Evolutionary conservation across 768 basidiomycete genomes (phyloP), one percentile per base, ranked within the genome.

Genomic region (Tremella yokohamensis): DNA sequence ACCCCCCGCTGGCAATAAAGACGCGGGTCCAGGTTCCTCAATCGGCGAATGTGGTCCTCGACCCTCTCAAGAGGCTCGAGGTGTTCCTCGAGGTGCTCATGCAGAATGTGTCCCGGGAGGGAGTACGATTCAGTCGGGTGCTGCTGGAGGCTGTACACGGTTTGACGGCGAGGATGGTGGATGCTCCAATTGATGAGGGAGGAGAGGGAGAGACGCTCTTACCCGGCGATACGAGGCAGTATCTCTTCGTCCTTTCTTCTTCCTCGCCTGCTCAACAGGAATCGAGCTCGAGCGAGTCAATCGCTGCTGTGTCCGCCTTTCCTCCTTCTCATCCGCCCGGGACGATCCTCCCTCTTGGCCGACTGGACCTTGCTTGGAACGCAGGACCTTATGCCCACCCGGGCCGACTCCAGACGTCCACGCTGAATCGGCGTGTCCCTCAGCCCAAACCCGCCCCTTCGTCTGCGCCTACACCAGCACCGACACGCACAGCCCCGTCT

Each of bases 1-100:
- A 86, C n/a, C 93, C 94, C 65, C 93, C 93, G 0, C 79, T 97
- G 13, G 90, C 90, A 0, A 92, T 97, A 57, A 94, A 94, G 77
- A 96, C 92, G 13, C 93, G 93, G 75, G 89, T 94, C 0, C 89
- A 96, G 73, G 69, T 80, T 1, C 83, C 89, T 0, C 83, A 82
- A 52, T 86, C 88, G 0, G 86, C 90, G 0, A 83, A 87, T 19
- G 85, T 90, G 1, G 61, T 84, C 11, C 78, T 92, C 25, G 82
- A 84, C 6, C 75, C 82, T 2, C 47, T 75, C 2, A 86, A 89
- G 64, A 83, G 89, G 54, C 84, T 88, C 49, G 89, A 89, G 62
- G 81, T 94, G 34, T 92, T 90, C 76, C 84, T 97, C 19, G 93
- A 97, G 74, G 84, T 94, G 2, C 89, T 94, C 69, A 85, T 94